phyloP scores from a whole-genome alignment of 495 filamentous ascomycete species.

The Hypoxylon perforatum region DNA sequence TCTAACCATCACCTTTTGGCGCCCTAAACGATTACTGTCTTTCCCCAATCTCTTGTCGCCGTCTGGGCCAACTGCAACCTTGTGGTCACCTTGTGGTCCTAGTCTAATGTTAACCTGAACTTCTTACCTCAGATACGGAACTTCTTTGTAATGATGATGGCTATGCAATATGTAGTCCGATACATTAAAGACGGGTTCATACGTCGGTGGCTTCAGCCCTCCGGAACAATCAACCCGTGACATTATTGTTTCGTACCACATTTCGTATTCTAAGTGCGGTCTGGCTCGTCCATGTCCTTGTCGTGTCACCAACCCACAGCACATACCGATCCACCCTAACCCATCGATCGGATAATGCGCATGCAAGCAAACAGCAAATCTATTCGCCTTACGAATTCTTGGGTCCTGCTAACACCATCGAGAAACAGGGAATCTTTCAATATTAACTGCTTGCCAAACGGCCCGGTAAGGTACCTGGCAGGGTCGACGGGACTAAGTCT shows the following conservation, averaged over 20 bases:
- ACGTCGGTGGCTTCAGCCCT: conserved; percentile 18
- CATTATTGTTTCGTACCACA: conserved; percentile 24
- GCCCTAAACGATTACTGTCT: conserved; percentile 19
- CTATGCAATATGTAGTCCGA: background rate
- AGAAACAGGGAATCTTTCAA: conserved; percentile 6
- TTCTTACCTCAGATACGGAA: no score
- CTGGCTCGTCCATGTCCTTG: background rate
- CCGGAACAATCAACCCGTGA: conserved; percentile 1
- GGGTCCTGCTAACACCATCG: conserved; percentile 9
- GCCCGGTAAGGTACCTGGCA: conserved; percentile 31
- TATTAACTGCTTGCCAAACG: conserved; percentile 38
- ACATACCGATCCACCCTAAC: conserved; percentile 21
- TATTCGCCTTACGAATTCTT: background rate
- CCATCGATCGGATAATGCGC: conserved; percentile 27
- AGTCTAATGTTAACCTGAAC: background rate
- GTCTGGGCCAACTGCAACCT: background rate
- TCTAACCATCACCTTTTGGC: conserved; percentile 20
- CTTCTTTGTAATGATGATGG: no score
- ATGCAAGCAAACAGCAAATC: conserved; percentile 11
- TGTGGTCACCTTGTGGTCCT: no score
- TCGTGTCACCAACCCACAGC: conserved; percentile 16
- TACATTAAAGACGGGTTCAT: background rate
- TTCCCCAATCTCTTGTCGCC: conserved; percentile 3
- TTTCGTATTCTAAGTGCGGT: conserved; percentile 29
- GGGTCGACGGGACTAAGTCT: conserved; percentile 10